Conservation (phyloP, 768 basidiomycete species). For the Lentinula lateritia region DNA sequence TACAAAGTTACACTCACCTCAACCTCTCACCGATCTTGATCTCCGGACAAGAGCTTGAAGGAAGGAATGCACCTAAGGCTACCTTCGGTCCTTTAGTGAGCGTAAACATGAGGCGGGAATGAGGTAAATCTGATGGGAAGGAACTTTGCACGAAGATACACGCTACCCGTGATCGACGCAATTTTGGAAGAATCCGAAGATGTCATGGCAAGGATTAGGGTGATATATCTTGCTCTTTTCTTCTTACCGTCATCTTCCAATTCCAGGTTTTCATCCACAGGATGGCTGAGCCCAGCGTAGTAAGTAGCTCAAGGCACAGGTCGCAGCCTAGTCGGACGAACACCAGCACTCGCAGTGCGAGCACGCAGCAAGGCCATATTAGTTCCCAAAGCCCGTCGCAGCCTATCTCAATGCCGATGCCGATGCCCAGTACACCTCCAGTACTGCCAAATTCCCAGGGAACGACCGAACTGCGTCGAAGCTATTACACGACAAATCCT, state of each 20-base stretch:
- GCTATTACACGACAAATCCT: neutral
- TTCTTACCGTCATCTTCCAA: neutral
- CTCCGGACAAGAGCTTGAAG: neutral
- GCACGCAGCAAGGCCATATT: neutral
- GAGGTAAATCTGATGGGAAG: slow-evolving; percentile 1
- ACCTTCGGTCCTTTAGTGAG: neutral
- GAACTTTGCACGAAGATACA: neutral
- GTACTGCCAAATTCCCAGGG: neutral
- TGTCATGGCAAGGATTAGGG: neutral
- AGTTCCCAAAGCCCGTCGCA: neutral
- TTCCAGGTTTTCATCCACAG: neutral
- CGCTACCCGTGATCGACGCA: neutral
- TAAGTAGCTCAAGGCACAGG: neutral
- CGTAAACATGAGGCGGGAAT: neutral
- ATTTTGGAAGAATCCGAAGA: neutral
- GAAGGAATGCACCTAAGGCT: neutral
- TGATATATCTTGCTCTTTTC: neutral
- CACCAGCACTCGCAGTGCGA: neutral
- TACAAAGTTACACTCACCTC: too few relatives aligned
- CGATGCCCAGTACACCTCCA: neutral
- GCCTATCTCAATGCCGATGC: neutral
- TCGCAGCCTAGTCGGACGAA: slow-evolving; percentile 2
- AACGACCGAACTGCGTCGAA: neutral
- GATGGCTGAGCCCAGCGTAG: neutral
- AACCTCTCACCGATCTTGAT: too few relatives aligned